phyloP scores from a whole-genome alignment of 2,329 filamentous ascomycete species.

The Penicillium sp. region DNA sequence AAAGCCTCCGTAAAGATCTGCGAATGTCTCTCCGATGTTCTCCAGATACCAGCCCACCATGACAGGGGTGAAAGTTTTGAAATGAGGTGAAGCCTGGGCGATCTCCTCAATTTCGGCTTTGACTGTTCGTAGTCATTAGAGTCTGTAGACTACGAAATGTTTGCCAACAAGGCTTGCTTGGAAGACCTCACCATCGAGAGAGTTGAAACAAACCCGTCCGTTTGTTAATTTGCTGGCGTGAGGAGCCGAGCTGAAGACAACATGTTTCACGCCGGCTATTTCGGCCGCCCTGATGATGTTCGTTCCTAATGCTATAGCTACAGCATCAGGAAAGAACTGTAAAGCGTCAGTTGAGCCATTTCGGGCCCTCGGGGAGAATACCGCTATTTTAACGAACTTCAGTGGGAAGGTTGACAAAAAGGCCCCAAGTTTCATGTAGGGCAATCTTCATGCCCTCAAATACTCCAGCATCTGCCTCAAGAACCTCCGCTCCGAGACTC shows the following conservation, averaged over 20 bases:
- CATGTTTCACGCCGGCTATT: background rate
- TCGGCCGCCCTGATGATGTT: background rate
- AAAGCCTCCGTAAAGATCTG: background rate
- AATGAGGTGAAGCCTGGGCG: background rate
- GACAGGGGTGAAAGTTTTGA: background rate
- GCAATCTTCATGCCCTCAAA: background rate
- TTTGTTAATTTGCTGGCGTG: background rate
- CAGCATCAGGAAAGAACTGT: background rate
- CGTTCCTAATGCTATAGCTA: background rate
- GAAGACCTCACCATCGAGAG: background rate
- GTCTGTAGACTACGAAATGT: background rate
- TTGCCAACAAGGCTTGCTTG: background rate
- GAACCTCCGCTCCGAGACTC: background rate
- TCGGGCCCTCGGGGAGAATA: background rate
- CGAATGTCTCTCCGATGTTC: background rate
- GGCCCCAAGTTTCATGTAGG: background rate
- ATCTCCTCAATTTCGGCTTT: background rate
- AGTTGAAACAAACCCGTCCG: background rate
- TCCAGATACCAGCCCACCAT: background rate
- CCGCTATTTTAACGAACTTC: background rate
- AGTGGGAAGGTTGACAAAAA: background rate
- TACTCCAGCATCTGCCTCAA: background rate
- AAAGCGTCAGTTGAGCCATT: background rate
- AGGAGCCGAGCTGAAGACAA: background rate
- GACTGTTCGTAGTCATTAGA: background rate